Conservation (phyloP, 1,139 yeast genomes). For the Taphrina flavorubra region DNA sequence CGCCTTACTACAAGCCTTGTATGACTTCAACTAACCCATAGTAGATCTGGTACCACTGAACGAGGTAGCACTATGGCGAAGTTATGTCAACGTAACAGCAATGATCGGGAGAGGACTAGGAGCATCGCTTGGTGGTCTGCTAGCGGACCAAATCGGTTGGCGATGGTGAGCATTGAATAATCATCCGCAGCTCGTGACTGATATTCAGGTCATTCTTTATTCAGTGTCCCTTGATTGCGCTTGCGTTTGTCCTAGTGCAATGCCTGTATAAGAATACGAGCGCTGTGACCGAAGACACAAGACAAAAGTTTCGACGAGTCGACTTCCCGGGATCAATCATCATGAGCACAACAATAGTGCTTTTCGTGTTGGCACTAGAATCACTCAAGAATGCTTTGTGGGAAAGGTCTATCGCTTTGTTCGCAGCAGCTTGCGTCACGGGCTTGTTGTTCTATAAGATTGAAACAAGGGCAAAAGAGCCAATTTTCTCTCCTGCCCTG, state of each 20-base stretch:
- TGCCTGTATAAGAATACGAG: neutral
- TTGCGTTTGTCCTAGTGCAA: slow-evolving; percentile 13
- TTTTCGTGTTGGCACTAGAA: slow-evolving; percentile 16
- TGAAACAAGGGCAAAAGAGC: slow-evolving; percentile 15
- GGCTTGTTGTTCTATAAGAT: neutral
- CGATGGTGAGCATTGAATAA: slow-evolving; percentile 15
- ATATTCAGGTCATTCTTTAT: slow-evolving; percentile 21
- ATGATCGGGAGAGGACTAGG: slow-evolving; percentile 31
- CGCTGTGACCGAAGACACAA: neutral
- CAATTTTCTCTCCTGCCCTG: slow-evolving; percentile 25
- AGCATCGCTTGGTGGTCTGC: slow-evolving; percentile 30
- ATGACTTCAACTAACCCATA: neutral
- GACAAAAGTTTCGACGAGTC: slow-evolving; percentile 16
- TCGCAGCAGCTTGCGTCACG: neutral
- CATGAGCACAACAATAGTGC: slow-evolving; percentile 7
- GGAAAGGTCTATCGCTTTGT: neutral
- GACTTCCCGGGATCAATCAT: slow-evolving; percentile 30
- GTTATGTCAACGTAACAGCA: slow-evolving; percentile 33
- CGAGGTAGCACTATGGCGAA: slow-evolving; percentile 35
- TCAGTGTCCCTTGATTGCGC: slow-evolving; percentile 17
- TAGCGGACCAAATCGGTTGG: slow-evolving; percentile 34
- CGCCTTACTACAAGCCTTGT: neutral
- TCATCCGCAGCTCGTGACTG: neutral
- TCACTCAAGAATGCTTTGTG: neutral
- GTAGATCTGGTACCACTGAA: slow-evolving; percentile 22